Evolutionary conservation across 495 filamentous ascomycete species (phyloP).

Genomic region (Paragyromitra xinjiangensis): DNA sequence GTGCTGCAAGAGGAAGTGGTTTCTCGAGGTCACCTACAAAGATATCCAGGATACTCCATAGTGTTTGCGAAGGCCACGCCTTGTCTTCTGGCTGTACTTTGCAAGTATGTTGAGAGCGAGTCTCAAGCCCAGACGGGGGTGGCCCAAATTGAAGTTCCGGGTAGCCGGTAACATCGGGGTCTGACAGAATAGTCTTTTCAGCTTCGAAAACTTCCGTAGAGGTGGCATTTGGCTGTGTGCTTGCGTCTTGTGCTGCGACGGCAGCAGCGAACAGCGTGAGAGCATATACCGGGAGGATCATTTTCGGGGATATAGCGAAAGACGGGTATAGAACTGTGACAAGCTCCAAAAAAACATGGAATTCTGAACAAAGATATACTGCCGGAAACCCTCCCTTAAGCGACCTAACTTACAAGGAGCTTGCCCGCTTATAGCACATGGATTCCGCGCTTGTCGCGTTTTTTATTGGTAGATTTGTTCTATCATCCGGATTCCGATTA

Average conservation of each 20-base stretch:
- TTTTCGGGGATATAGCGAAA: conserved; percentile 10
- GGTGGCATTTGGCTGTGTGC: background rate
- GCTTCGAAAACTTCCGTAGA: conserved; percentile 18
- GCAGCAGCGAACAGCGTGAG: conserved; percentile 19
- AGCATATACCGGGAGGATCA: conserved; percentile 24
- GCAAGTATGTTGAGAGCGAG: background rate
- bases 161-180: conserved; percentile 56
- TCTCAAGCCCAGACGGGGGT: conserved; percentile 20
- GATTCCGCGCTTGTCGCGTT: background rate
- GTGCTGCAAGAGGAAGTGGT: conserved; percentile 63
- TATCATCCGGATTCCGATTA: background rate
- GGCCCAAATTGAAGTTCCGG: conserved; percentile 59
- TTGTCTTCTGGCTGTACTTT: conserved; percentile 24
- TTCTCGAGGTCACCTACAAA: conserved; percentile 64
- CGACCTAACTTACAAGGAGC: background rate
- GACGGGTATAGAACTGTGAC: conserved; percentile 17
- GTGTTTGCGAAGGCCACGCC: conserved; percentile 61
- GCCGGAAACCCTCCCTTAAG: conserved; percentile 1
- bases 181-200: conserved; percentile 48
- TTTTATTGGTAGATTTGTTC: conserved; percentile 3
- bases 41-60: conserved; percentile 63
- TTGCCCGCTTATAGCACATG: background rate
- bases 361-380: conserved; percentile 26
- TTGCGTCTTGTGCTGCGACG: conserved; percentile 5
- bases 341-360: conserved; percentile 3